Conservation (phyloP, 2,329 filamentous ascomycete genomes). For the Neofusicoccum ribis region DNA sequence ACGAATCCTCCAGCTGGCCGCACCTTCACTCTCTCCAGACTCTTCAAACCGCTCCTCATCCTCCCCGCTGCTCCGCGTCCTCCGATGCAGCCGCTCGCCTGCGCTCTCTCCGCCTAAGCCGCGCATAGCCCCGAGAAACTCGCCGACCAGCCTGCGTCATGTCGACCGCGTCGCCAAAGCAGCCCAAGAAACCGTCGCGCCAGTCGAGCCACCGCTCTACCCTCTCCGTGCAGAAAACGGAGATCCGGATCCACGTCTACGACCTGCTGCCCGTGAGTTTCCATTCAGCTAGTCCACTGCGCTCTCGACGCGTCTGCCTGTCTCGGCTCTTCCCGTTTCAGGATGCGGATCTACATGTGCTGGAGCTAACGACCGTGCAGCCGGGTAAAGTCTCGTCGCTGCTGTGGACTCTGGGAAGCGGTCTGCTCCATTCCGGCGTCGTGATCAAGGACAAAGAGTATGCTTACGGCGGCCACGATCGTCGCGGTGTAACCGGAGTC, state of each 20-base stretch:
- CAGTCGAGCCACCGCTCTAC: constrained; percentile 61
- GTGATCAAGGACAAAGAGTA: constrained; percentile 80
- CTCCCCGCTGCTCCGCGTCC: background rate
- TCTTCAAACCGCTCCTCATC: background rate
- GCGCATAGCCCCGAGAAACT: constrained; percentile 14
- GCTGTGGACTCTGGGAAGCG: constrained; percentile 75
- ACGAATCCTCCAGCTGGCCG: background rate
- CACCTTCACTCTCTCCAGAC: background rate
- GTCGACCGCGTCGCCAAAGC: constrained; percentile 6
- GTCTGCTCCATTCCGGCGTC: constrained; percentile 78
- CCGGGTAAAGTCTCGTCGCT: constrained; percentile 73
- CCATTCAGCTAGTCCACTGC: background rate
- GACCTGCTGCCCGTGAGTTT: constrained; percentile 67
- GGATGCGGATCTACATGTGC: constrained; percentile 4
- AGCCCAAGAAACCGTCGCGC: constrained; percentile 28
- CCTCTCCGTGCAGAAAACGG: constrained; percentile 68
- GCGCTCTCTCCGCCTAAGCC: constrained; percentile 13
- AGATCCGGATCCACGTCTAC: constrained; percentile 76
- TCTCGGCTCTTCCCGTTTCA: constrained; percentile 6
- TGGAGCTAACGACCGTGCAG: constrained; percentile 39
- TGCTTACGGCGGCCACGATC: constrained; percentile 80
- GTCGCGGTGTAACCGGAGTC: constrained; percentile 69
- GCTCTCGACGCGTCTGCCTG: background rate
- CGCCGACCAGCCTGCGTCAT: constrained; percentile 15
- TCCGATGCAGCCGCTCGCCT: constrained; percentile 6